phyloP scores from a whole-genome alignment of 495 filamentous ascomycete species.

The Xanthoparmelia taractica region DNA sequence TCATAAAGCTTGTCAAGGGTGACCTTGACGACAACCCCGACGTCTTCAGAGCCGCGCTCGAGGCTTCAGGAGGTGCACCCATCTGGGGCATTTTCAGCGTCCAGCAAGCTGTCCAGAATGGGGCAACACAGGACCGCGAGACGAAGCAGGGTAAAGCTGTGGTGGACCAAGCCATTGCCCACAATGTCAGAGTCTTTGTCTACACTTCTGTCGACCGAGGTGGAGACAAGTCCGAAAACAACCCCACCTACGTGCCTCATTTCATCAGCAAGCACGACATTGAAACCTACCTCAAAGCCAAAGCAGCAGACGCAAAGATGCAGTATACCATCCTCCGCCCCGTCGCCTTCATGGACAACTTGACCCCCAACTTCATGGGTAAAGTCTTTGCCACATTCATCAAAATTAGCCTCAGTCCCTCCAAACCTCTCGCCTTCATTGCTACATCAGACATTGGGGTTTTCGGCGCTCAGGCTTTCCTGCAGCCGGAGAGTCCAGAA shows the following conservation, averaged over 20 bases:
- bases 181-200: slow-evolving; percentile 55
- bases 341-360: slow-evolving; percentile 55
- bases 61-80: slow-evolving; percentile 28
- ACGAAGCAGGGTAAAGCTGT: slow-evolving; percentile 55
- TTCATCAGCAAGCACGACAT: slow-evolving; percentile 58
- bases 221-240: slow-evolving; percentile 44
- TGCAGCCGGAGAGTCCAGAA: slow-evolving; percentile 32
- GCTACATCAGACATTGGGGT: slow-evolving; percentile 54
- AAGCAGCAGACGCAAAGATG: slow-evolving; percentile 16
- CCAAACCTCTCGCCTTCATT: slow-evolving; percentile 51
- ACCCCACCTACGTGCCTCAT: slow-evolving; percentile 54
- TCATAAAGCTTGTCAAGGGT: slow-evolving; percentile 50
- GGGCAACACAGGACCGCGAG: slow-evolving; percentile 42
- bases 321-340: slow-evolving; percentile 46
- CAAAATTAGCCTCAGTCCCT: slow-evolving; percentile 37
- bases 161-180: slow-evolving; percentile 50
- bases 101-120: slow-evolving; percentile 41
- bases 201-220: slow-evolving; percentile 63
- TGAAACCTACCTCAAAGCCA: slow-evolving; percentile 50
- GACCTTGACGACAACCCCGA: slow-evolving; percentile 43
- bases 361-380: slow-evolving; percentile 48
- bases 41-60: slow-evolving; percentile 46
- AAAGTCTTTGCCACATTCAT: slow-evolving; percentile 52
- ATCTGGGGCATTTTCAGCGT: slow-evolving; percentile 49
- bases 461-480: slow-evolving; percentile 57